Evolutionary conservation across 1,139 yeast species (phyloP).

Genomic region (Debaryomyces sp.): DNA sequence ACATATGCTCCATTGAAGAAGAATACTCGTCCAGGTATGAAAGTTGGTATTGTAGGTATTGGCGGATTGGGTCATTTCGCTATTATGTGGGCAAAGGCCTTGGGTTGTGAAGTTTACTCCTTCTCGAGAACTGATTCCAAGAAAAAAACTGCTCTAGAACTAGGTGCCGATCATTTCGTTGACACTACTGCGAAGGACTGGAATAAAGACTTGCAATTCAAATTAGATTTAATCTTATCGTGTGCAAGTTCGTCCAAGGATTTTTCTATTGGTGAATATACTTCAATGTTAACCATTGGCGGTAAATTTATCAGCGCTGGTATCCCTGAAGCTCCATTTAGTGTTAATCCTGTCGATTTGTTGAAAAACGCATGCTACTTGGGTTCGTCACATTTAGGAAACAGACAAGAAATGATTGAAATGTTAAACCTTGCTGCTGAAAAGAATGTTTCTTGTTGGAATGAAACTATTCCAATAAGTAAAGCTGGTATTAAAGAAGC

Average conservation of each 20-base stretch:
- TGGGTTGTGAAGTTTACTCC: constrained; percentile 60
- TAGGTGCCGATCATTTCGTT: constrained; percentile 56
- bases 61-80: constrained; percentile 69
- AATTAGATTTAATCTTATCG: constrained; percentile 48
- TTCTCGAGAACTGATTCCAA: constrained; percentile 53
- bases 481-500: constrained; percentile 54
- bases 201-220: constrained; percentile 31
- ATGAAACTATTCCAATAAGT: constrained; percentile 53
- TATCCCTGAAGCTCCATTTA: constrained; percentile 34
- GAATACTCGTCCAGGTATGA: constrained; percentile 40
- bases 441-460: constrained; percentile 56
- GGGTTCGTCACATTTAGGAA: constrained; percentile 47
- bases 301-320: constrained; percentile 30
- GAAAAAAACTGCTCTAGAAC: constrained; percentile 50
- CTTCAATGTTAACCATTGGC: constrained; percentile 24
- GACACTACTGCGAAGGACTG: constrained; percentile 50
- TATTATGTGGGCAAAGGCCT: constrained; percentile 55
- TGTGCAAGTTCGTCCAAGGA: constrained; percentile 49
- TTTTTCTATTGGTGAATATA: constrained; percentile 23
- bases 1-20: constrained; percentile 54
- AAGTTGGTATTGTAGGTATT: constrained; percentile 58
- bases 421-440: constrained; percentile 56
- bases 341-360: constrained; percentile 47
- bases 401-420: constrained; percentile 54
- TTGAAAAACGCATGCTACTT: constrained; percentile 43